Evolutionary conservation across 2,329 filamentous ascomycete genomes (phyloP).

Genomic region (Aspergillus hiratsukae): DNA sequence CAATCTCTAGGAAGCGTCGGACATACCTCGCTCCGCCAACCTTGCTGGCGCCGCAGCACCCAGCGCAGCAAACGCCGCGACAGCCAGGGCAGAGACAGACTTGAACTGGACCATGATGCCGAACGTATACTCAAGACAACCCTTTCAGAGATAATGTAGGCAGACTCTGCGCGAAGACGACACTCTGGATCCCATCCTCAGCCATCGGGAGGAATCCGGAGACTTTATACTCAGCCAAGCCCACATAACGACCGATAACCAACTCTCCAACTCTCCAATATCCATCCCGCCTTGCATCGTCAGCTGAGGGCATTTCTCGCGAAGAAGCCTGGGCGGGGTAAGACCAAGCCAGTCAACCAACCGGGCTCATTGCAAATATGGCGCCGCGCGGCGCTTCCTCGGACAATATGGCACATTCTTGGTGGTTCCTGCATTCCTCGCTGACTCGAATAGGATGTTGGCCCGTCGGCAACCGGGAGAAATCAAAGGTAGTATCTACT

Average conservation of each 20-base stretch:
- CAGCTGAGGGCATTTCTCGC: not conserved
- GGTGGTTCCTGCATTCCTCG: not conserved
- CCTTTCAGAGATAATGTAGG: not conserved
- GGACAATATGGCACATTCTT: not conserved
- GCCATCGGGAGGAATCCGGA: not conserved
- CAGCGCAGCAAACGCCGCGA: slow-evolving; percentile 11
- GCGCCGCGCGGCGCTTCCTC: not conserved
- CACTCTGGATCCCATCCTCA: not conserved
- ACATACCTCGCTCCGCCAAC: slow-evolving; percentile 2
- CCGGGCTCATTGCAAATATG: not conserved
- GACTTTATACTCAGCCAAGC: not conserved
- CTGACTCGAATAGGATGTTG: not conserved
- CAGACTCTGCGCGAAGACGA: not conserved
- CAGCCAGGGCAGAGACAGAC: slow-evolving; percentile 1
- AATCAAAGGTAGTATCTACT: not conserved
- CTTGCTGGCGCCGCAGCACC: slow-evolving; percentile 18
- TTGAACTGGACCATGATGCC: not conserved
- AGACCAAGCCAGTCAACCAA: not conserved
- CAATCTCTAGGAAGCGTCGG: not conserved
- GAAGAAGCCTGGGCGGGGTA: not conserved
- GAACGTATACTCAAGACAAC: not conserved
- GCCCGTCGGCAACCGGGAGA: not conserved
- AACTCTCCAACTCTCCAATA: not conserved
- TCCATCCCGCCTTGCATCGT: not conserved
- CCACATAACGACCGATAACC: not conserved